Percentiles rank a stretch among this genome's conserved stretches.
Conservation (phyloP, 2,329 filamentous ascomycete species). For the Apiospora pterosperma region DNA sequence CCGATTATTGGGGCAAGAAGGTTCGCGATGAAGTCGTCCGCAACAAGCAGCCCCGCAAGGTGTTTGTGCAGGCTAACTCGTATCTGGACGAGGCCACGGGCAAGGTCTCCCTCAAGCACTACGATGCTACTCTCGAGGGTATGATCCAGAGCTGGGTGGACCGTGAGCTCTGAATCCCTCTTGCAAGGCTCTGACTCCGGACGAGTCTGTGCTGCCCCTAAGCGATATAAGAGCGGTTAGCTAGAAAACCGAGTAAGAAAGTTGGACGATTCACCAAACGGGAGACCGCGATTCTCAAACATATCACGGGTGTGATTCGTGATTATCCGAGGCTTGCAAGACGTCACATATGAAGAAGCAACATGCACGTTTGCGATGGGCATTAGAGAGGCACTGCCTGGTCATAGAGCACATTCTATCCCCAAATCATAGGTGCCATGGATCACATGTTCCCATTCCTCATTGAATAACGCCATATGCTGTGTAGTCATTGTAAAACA, state of each 20-base stretch:
- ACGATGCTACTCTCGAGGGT: constrained; percentile 75
- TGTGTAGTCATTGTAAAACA: constrained; percentile 2
- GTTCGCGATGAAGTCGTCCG: constrained; percentile 72
- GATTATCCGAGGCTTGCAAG: not conserved
- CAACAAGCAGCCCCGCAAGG: constrained; percentile 80
- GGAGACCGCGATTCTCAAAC: not conserved
- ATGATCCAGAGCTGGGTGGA: constrained; percentile 83
- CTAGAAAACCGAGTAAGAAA: not conserved
- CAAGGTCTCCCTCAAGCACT: constrained; percentile 76
- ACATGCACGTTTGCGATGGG: not conserved
- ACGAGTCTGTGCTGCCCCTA: not conserved
- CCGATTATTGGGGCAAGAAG: constrained; percentile 79
- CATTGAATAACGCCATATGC: constrained; percentile 3
- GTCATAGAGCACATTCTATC: not conserved
- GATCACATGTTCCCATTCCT: constrained; percentile 7
- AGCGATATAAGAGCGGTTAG: not conserved
- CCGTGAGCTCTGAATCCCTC: constrained; percentile 34
- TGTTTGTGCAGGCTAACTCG: constrained; percentile 94
- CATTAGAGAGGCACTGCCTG: not conserved
- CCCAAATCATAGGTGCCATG: not conserved
- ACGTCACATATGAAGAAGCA: not conserved
- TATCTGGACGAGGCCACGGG: constrained; percentile 64
- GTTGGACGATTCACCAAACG: not conserved
- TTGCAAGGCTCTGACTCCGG: not conserved
- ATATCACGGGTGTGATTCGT: constrained; percentile 1